These are phyloP conservation scores for Pseudotsuga menziesii DNA, from an alignment of 75 land plant genomes.

Conservation along the genomic window DNA sequence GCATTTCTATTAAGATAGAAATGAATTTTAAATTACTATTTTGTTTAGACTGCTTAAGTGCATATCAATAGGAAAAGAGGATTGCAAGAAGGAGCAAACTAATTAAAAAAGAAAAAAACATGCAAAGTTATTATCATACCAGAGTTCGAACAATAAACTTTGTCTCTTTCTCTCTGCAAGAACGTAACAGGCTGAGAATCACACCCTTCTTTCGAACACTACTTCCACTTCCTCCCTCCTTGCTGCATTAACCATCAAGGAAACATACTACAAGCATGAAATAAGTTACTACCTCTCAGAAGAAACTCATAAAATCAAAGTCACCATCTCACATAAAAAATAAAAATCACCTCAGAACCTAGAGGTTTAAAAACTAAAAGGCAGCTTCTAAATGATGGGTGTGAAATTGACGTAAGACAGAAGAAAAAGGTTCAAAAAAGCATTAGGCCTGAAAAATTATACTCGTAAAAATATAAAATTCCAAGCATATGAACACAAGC, in stretches of 20 bases:
- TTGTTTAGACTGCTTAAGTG: neutral
- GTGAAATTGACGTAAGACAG: neutral
- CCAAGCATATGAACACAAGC: neutral
- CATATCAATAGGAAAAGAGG: neutral
- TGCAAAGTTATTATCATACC: slow-evolving; percentile 37
- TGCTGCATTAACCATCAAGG: slow-evolving; percentile 30
- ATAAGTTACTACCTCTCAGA: neutral
- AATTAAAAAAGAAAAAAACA: neutral
- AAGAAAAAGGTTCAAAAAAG: neutral
- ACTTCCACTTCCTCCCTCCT: slow-evolving; percentile 83
- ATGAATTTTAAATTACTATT: neutral
- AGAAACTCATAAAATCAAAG: neutral
- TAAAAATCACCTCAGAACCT: neutral
- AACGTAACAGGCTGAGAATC: slow-evolving; percentile 69
- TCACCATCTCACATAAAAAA: too few species aligned
- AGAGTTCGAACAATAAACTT: slow-evolving; percentile 92
- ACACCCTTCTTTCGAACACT: slow-evolving; percentile 60
- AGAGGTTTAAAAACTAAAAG: neutral
- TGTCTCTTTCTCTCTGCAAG: slow-evolving; percentile 92
- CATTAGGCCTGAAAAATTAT: neutral
- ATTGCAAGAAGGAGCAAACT: neutral
- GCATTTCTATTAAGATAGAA: neutral
- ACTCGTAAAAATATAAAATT: neutral
- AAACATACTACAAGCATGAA: neutral
- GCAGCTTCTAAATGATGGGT: neutral